A percentile compares a stretch with the other conserved stretches of the same genome.
phyloP scores from a whole-genome alignment of 257 asterid species.

The Ophiorrhiza pumila region DNA sequence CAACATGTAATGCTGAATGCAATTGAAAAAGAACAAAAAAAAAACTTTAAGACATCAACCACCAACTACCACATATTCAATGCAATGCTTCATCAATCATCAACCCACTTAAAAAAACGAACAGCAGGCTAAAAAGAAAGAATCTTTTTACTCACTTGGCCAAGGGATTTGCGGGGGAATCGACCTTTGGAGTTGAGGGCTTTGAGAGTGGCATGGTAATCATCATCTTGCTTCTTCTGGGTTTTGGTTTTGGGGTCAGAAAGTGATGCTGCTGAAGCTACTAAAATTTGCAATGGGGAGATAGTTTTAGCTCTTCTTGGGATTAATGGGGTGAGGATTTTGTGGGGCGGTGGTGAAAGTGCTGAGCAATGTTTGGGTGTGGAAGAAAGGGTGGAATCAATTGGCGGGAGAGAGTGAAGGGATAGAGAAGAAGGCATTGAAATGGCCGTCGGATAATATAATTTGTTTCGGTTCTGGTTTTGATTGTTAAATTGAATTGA shows the following conservation, averaged over 20 bases:
- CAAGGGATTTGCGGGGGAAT: slow-evolving; percentile 87
- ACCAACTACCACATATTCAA: neutral
- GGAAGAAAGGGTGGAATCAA: neutral
- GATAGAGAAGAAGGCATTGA: neutral
- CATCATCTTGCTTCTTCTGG: slow-evolving; percentile 49
- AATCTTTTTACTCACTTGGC: slow-evolving; percentile 56
- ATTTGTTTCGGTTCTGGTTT: neutral
- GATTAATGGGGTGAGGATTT: neutral
- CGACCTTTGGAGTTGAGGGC: slow-evolving; percentile 95
- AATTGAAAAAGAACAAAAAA: neutral
- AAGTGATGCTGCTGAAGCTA: slow-evolving; percentile 13
- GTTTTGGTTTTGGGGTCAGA: slow-evolving; percentile 31
- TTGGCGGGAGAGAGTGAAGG: slow-evolving; percentile 3
- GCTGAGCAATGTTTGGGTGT: neutral
- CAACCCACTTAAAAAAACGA: neutral
- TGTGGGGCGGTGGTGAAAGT: neutral
- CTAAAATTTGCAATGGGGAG: neutral
- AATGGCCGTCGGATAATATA: too few species aligned
- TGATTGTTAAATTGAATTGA: neutral
- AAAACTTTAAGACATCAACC: neutral
- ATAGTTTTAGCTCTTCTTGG: neutral
- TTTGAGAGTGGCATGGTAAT: slow-evolving; percentile 80
- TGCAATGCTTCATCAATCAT: slow-evolving; percentile 3
- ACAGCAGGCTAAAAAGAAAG: slow-evolving; percentile 4
- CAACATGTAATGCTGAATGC: slow-evolving; percentile 97